Base-by-base conservation (phyloP, 805 yeast genomes). In the Lipomyces sp. region DNA sequence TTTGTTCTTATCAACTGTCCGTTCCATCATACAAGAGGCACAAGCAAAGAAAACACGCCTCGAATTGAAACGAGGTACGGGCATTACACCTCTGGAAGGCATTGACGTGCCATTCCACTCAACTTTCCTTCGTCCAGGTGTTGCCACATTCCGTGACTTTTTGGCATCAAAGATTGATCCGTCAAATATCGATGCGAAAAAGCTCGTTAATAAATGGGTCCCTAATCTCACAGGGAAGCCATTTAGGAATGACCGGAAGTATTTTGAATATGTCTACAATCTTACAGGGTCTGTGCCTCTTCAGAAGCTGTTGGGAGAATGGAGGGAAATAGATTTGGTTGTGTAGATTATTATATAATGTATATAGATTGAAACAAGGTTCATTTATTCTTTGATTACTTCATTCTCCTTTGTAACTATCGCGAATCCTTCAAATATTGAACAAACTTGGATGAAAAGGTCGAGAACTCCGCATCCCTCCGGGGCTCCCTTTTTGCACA, bases 31-130 rank as follows among this genome's bases (percentile, higher is more conserved):
- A 51, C 86, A 87, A 79, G 87, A 90, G 78, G 86, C 97, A n/a
- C 62, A 80, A 62, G 97, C 90, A 66, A 95, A 95, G 82, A 92
- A 96, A 62, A 98, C 94, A 83, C 98, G 98, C 74, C 91, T 95
- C 78, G 96, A 92, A 64, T 85, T 95, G 76, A 96, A 95, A 82
- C 89, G 99, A 29, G 99, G 99, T 33, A 94, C 90, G 75, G 98
- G 99, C 53, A 94, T 95, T 75, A 95, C 95, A 75, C 99, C 99
- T 79, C 86, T 95, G 80, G 92, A 90, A 84, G 99, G 99, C 75
- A 95, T 95, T 73, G 92, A 97, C n/a, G 99, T 95, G 78, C 99
- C 99, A 70, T 95, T 95, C 98, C 99, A 95, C 82, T 92, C 98
- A 37, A 89, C 97, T 18, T 95, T 95, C 83, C 85, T 95, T 83